Evolutionary conservation across 2,329 filamentous ascomycete genomes (phyloP).

Genomic region (Colletotrichum brevisporum): DNA sequence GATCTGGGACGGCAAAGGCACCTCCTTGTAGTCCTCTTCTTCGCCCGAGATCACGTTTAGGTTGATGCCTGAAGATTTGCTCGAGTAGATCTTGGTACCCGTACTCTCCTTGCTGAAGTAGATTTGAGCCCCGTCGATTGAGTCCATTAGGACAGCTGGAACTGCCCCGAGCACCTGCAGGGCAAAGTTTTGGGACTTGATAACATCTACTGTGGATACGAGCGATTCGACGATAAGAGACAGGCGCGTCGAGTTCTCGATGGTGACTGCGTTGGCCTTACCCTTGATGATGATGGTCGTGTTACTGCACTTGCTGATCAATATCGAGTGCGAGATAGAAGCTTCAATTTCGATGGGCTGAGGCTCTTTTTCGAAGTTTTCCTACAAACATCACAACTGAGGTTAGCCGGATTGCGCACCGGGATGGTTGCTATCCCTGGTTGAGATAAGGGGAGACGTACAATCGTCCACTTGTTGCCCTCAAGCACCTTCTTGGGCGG

Average conservation of each 20-base stretch:
- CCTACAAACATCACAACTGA: constrained; percentile 60
- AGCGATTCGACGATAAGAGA: constrained; percentile 91
- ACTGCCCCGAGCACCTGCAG: constrained; percentile 90
- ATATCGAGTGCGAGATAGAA: constrained; percentile 86
- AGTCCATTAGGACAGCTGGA: constrained; percentile 91
- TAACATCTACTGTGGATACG: constrained; percentile 92
- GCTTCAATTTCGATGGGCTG: constrained; percentile 86
- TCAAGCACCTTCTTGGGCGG: constrained; percentile 84
- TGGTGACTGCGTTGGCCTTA: constrained; percentile 96
- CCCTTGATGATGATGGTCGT: constrained; percentile 90
- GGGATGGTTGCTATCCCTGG: too few species aligned
- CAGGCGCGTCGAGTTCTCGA: constrained; percentile 89
- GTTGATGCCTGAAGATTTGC: constrained; percentile 90
- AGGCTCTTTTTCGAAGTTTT: constrained; percentile 87
- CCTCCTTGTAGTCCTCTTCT: constrained; percentile 88
- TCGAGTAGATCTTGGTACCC: constrained; percentile 86
- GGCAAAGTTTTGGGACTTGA: constrained; percentile 95
- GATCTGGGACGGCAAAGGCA: constrained; percentile 91
- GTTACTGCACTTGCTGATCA: constrained; percentile 93
- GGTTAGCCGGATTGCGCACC: too few species aligned
- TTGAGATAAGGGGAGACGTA: constrained; percentile 56
- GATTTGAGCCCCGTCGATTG: constrained; percentile 90
- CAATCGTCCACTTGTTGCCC: constrained; percentile 93
- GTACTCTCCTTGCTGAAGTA: constrained; percentile 88
- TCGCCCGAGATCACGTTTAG: constrained; percentile 81